phyloP scores from a whole-genome alignment of 768 basidiomycete genomes.

The Mycena leptocephala region DNA sequence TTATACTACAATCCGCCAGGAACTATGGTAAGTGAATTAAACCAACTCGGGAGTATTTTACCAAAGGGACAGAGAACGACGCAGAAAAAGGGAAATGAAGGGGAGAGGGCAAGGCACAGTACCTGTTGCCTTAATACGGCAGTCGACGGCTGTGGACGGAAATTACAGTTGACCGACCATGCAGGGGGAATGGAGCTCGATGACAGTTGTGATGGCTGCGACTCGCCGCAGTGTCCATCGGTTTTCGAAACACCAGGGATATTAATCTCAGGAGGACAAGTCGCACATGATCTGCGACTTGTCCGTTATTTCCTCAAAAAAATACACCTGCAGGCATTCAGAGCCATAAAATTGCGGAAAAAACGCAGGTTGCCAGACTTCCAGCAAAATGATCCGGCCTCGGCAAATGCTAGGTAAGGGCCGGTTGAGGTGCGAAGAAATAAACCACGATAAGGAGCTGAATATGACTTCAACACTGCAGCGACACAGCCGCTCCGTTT shows the following conservation, averaged over 20 bases:
- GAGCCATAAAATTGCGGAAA: background rate
- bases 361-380: background rate
- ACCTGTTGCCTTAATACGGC: background rate
- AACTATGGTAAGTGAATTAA: no score
- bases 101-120: background rate
- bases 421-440: background rate
- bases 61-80: no score
- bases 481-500: background rate
- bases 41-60: no score
- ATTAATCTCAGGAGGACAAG: background rate
- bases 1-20: no score
- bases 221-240: background rate
- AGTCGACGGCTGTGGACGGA: background rate
- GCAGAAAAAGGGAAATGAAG: no score
- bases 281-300: background rate
- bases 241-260: background rate
- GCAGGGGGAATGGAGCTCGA: background rate
- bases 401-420: background rate
- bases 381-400: background rate
- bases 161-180: background rate
- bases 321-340: background rate
- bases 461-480: background rate
- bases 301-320: background rate
- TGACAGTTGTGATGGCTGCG: background rate
- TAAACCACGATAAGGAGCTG: background rate